These are phyloP conservation scores for Fraxinus latifolia DNA, from an alignment of 305 asterid genomes.

Conservation along the genomic window DNA sequence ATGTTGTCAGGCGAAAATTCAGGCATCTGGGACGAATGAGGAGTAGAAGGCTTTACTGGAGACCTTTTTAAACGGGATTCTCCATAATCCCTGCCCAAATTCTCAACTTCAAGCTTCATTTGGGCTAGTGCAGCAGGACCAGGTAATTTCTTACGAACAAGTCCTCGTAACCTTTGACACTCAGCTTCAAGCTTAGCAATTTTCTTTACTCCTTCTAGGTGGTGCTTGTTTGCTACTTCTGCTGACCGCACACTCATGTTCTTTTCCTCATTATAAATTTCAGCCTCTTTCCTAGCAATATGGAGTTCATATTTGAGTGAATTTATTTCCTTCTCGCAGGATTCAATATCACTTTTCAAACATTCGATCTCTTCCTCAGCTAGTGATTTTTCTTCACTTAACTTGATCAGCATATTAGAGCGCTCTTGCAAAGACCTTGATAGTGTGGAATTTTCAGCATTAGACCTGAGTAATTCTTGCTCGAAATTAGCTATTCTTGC, in stretches of 20 bases:
- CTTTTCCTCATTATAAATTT: conserved; percentile 88
- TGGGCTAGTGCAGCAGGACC: conserved; percentile 97
- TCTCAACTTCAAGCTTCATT: conserved; percentile 96
- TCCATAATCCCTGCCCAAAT: conserved; percentile 69
- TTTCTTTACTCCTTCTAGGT: conserved; percentile 88
- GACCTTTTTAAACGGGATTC: conserved; percentile 72
- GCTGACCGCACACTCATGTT: conserved; percentile 87
- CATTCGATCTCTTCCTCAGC: conserved; percentile 75
- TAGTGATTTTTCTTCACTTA: conserved; percentile 75
- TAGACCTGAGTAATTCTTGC: conserved; percentile 68
- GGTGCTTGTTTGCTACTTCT: conserved; percentile 88
- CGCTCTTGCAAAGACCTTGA: conserved; percentile 89
- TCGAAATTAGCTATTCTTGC: conserved; percentile 55
- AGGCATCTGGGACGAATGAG: conserved; percentile 46
- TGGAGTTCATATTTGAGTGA: conserved; percentile 80
- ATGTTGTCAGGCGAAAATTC: conserved; percentile 62
- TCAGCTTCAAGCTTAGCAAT: conserved; percentile 92
- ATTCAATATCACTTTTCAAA: conserved; percentile 57
- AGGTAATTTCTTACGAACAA: conserved; percentile 87
- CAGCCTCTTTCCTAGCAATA: conserved; percentile 71
- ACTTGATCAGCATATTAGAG: conserved; percentile 72
- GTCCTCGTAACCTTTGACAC: conserved; percentile 93
- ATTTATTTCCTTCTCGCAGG: conserved; percentile 69
- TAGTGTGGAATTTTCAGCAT: conserved; percentile 75
- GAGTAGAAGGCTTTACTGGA: conserved; percentile 66